phyloP scores from a whole-genome alignment of 192 early-diverging fungal genomes.

The Oehlia diaphana region DNA sequence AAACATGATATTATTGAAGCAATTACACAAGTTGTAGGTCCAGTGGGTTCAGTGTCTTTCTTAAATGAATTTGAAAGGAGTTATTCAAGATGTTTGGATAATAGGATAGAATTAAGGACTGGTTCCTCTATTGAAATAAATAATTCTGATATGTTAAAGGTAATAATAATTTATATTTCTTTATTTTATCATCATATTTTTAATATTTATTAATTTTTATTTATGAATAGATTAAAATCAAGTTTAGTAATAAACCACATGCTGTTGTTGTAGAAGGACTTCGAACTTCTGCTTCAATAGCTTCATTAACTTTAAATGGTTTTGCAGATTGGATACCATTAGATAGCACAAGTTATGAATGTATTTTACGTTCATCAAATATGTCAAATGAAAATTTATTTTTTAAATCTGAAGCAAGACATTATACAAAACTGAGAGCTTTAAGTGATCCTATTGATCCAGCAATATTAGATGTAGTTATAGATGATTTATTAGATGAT shows the following conservation, averaged over 20 bases:
- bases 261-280: neutral
- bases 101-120: constrained; percentile 10
- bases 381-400: neutral
- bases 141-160: constrained; percentile 1
- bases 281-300: neutral
- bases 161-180: neutral
- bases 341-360: constrained; percentile 22
- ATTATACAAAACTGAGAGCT: neutral
- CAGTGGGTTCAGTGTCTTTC: neutral
- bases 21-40: constrained; percentile 1
- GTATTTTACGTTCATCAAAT: neutral
- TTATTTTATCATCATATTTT: neutral
- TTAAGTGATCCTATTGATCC: constrained; percentile 14
- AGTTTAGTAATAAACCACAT: constrained; percentile 8
- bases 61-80: constrained; percentile 6
- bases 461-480: neutral
- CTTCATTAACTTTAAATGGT: neutral
- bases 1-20: constrained; percentile 6
- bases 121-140: neutral
- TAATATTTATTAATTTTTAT: neutral
- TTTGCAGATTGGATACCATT: constrained; percentile 17
- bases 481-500: constrained; percentile 7
- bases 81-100: neutral
- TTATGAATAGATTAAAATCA: constrained; percentile 18
- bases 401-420: neutral